Base-by-base conservation (phyloP, 108 stramenopile genomes). In the Skeletonema potamos region DNA sequence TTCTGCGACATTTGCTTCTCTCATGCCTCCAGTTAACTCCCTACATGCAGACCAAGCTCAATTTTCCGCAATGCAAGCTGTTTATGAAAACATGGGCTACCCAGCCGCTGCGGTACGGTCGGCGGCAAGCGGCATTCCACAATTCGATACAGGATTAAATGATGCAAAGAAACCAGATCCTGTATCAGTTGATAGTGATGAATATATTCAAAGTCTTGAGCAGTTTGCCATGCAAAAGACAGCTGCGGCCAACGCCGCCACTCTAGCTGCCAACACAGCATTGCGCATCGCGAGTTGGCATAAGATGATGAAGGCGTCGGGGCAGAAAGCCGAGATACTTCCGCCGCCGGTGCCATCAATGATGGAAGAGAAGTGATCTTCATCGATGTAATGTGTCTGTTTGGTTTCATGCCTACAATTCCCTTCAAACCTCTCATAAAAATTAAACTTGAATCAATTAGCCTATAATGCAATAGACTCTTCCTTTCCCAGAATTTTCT, bases 191-290 rank as follows among this genome's bases (percentile, higher is more conserved):
- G 34, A 60, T 12, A 27, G 60, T 26, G 68, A 76, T 17, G 43
- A 32, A 24, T 77, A 70, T 18, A 37, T 70, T 24, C 26, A 70
- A 59, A 43, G 63, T 17, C 68, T 77, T 37, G 64, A 70, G 33
- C 30, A 54, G 76, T 70, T 18, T 59, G 68, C 68, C 33, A 41
- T 70, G 17, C 41, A 46, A 70, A 57, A 60, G 37, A 57, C 58
- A 24, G 58, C 57, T 27, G 71, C 62, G 11, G 71, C 71, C 30
- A 72, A 62, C 29, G 76, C 76, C 20, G 76, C 76, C 15, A 69
- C 76, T 28, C 64, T 69, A 28, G 62, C 76, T 18, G 76, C 76
- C 43, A 70, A 70, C 28, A 57, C 69, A 28, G 76, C 69, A 29
- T 27, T 63, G 4, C 69, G 70, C n/a, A 64, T 64, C 4, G 54